Base-by-base conservation (phyloP, 768 basidiomycete genomes). In the Goffeauzyma gilvescens region DNA sequence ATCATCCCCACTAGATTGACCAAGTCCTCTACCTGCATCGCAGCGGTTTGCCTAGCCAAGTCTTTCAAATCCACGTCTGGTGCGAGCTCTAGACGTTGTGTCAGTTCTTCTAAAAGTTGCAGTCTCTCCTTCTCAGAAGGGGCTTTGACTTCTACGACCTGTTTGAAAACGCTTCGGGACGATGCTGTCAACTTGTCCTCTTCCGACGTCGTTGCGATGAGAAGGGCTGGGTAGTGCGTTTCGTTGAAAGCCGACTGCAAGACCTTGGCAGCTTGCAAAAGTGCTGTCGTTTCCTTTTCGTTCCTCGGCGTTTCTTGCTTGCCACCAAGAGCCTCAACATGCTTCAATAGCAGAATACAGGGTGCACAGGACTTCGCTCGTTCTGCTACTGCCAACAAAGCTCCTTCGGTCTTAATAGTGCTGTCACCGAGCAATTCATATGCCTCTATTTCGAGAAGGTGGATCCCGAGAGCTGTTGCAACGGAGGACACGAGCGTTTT, bases 31-130 rank as follows among this genome's bases (percentile, higher is more conserved):
- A 84, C 81, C 21, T 84, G 76, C 5, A 98, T 67, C 2, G 87
- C 87, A 13, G 93, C 93, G 3, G 89, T 90, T 56, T 90, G 83
- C 2, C 74, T 72, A 4, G 93, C 84, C 3, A 96, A 51, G 4
- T 64, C 59, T 26, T 65, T 59, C n/a, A 90, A 44, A 6, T 79
- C 78, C 2, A 93, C 77, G 63, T 98, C 93, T 0, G 80, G 72
- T 0, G 77, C 73, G 25, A 87, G 53, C 0, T 49, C 37, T 20
- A 60, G 58, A 9, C 63, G 60, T 2, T 57, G 46, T 5, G 78
- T 58, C 18, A 75, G 52, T 25, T 64, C 66, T 4, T 58, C 49
- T 20, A 90, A 66, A 30, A 85, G 75, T 40, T 67, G 68, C 30
- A 72, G 61, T 32, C 93, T 71, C 50, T 84, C 79, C 6, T 62